Evolutionary conservation across 257 asterid genomes (phyloP), one percentile per base, ranked within the genome.

Genomic region (Solanum appendiculatum): DNA sequence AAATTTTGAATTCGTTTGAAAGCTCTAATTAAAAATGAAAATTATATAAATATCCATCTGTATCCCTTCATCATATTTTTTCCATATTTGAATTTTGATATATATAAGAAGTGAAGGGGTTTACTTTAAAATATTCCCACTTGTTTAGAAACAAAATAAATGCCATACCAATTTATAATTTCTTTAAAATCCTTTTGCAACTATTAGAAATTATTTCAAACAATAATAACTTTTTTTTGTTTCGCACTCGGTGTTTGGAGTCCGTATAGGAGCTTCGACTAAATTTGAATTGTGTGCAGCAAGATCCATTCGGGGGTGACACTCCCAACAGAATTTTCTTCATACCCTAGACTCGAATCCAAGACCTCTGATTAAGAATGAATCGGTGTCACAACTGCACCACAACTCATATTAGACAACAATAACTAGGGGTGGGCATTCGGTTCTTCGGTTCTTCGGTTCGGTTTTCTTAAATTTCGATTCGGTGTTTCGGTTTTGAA

Each of bases 211-310:
- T 54, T 18, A 54, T 54, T 2, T 54, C 11, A 54, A 3, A 54
- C 10, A 7, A 54, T 54, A 20, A 1, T 15, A 7, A 54, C 6
- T 6, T 18, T 54, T 18, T 54, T 0, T 1, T 18, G 18, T 54
- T 20, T 54, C 7, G 0, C 10, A 54, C 0, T 1, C 1, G 4
- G 9, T 18, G 4, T 54, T 54, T 54, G 20, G 20, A 54, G 18
- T 54, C 0, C 0, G 0, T 0, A 18, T 18, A 16, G 4, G 0
- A 18, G 0, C 18, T 0, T 2, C 0, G 6, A 54, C 2, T 54
- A 18, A 51, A 51, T 51, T 18, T 0, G 0, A 0, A 2, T 51
- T 9, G 3, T 51, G 4, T 1, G 18, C 18, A 16, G 1, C 0
- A 6, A 54, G 0, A 9, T 9, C 6, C n/a, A 54, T 6, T 54